Evolutionary conservation across 148 eudicot species (phyloP).

Genomic region (Suaeda aralocaspica): DNA sequence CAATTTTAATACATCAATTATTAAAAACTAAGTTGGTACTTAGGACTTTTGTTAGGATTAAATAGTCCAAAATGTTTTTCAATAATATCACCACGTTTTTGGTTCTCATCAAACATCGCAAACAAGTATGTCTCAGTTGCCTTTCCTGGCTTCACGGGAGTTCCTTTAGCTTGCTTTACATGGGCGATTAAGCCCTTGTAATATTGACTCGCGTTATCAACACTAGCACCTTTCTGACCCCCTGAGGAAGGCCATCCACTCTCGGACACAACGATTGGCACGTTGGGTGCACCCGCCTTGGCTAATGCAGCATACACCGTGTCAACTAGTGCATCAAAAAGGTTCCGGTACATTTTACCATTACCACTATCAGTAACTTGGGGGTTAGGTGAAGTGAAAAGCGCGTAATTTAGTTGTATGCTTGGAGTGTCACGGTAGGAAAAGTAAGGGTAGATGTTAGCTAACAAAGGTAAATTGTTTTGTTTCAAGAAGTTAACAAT

Average conservation of each 20-base stretch:
- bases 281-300: slow-evolving; percentile 27
- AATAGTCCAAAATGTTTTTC: slow-evolving; percentile 39
- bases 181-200: slow-evolving; percentile 26
- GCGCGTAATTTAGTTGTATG: slow-evolving; percentile 34
- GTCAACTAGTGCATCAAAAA: slow-evolving; percentile 47
- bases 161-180: slow-evolving; percentile 1
- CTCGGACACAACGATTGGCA: slow-evolving; percentile 40
- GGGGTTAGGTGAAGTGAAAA: slow-evolving; percentile 37
- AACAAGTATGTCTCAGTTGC: slow-evolving; percentile 29
- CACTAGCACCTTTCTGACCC: slow-evolving; percentile 8
- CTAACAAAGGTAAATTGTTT: slow-evolving; percentile 34
- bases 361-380: slow-evolving; percentile 29
- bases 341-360: slow-evolving; percentile 33
- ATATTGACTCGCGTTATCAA: slow-evolving; percentile 23
- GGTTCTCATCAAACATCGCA: slow-evolving; percentile 41
- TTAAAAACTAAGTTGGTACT: slow-evolving; percentile 24
- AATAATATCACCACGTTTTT: slow-evolving; percentile 9
- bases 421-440: slow-evolving; percentile 8
- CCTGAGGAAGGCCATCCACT: slow-evolving; percentile 36
- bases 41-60: slow-evolving; percentile 23
- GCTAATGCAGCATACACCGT: slow-evolving; percentile 41
- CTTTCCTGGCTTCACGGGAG: slow-evolving; percentile 19
- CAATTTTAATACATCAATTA: background rate
- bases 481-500: slow-evolving; percentile 34
- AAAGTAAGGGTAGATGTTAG: slow-evolving; percentile 50